Percentiles rank a stretch among this genome's conserved stretches.
phyloP scores from a whole-genome alignment of 208 protist species.

The Strigomonas culicis region DNA sequence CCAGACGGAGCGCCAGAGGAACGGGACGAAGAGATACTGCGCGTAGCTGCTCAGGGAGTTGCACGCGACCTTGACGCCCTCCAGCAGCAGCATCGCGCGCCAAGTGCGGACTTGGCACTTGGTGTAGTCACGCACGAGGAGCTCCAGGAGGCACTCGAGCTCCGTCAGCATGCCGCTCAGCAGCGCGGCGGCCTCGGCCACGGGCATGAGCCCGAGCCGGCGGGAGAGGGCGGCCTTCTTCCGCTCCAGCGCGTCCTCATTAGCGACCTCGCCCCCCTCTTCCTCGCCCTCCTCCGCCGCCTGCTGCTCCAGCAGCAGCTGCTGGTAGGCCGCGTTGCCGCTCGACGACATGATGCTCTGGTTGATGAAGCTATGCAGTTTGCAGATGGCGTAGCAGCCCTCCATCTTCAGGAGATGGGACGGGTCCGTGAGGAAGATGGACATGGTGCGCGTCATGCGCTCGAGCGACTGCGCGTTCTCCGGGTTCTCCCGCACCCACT shows the following conservation, averaged over 20 bases:
- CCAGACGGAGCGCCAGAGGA: too few relatives aligned
- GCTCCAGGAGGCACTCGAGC: slow-evolving; percentile 33
- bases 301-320: too few relatives aligned
- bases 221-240: background rate
- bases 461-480: slow-evolving; percentile 64
- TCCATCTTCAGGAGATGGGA: slow-evolving; percentile 63
- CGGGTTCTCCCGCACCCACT: slow-evolving; percentile 70
- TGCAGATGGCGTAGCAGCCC: slow-evolving; percentile 45
- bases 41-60: slow-evolving; percentile 45
- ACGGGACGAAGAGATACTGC: too few relatives aligned
- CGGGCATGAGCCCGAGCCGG: background rate
- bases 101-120: too few relatives aligned
- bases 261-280: too few relatives aligned
- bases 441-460: slow-evolving; percentile 55
- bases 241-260: too few relatives aligned
- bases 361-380: slow-evolving; percentile 63
- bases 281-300: too few relatives aligned
- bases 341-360: too few relatives aligned
- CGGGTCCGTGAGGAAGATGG: slow-evolving; percentile 58
- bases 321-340: too few relatives aligned
- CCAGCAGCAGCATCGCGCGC: slow-evolving; percentile 50
- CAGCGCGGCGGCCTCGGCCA: slow-evolving; percentile 19
- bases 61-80: slow-evolving; percentile 46
- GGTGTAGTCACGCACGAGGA: slow-evolving; percentile 66
- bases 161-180: slow-evolving; percentile 37